Evolutionary conservation across 2,329 filamentous ascomycete species (phyloP).

Genomic region (Pestalotiopsis sp.): DNA sequence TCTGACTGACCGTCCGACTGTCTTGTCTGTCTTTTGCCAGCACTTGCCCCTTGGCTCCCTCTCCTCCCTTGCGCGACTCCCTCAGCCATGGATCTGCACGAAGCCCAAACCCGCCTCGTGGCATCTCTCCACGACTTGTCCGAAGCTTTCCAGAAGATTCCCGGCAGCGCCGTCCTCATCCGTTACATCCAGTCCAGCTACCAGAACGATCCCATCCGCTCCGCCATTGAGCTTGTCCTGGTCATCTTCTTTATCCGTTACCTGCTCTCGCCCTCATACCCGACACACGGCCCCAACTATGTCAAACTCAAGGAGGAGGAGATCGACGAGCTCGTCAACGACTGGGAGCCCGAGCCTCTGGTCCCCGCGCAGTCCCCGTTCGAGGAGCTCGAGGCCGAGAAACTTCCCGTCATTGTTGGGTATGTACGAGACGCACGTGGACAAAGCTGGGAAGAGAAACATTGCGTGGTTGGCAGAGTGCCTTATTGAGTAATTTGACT

Average conservation of each 20-base stretch:
- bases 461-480: conserved; percentile 2
- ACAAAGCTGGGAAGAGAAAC: neutral
- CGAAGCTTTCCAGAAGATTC: conserved; percentile 82
- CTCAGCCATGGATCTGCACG: conserved; percentile 62
- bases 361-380: conserved; percentile 73
- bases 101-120: conserved; percentile 57
- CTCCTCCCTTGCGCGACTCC: neutral
- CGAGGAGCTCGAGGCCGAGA: conserved; percentile 83
- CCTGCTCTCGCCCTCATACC: conserved; percentile 87
- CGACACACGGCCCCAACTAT: conserved; percentile 85
- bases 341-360: conserved; percentile 94
- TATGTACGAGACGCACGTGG: conserved; percentile 41
- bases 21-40: too few relatives aligned
- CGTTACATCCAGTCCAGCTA: conserved; percentile 97
- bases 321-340: conserved; percentile 94
- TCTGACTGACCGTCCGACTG: neutral
- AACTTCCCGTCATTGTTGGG: conserved; percentile 85
- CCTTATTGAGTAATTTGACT: conserved; percentile 3
- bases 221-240: conserved; percentile 88
- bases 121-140: conserved; percentile 55
- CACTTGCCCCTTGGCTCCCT: neutral
- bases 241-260: conserved; percentile 96
- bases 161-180: conserved; percentile 90
- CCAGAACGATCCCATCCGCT: conserved; percentile 94
- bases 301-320: conserved; percentile 92